These are phyloP conservation scores for Wickerhamiella galacta DNA, from an alignment of 805 yeast species.

Conservation along the genomic window DNA sequence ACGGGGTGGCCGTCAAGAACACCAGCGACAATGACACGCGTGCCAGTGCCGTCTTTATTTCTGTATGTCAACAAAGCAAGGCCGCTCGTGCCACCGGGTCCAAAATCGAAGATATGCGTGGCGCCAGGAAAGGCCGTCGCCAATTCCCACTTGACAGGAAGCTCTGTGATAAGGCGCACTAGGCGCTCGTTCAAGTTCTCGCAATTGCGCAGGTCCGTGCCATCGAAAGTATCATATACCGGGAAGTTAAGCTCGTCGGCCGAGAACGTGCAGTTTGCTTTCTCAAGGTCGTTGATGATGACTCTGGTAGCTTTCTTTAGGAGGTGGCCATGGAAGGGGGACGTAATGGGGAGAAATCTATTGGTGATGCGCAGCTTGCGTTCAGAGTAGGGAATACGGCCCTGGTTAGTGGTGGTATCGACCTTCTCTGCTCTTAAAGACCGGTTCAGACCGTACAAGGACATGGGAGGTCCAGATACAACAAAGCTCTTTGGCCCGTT, in stretches of 20 bases:
- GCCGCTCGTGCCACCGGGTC: constrained; percentile 98
- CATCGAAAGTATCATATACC: constrained; percentile 78
- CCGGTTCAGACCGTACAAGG: constrained; percentile 86
- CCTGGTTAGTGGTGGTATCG: constrained; percentile 83
- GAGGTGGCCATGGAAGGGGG: constrained; percentile 92
- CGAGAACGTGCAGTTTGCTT: constrained; percentile 40
- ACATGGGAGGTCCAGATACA: constrained; percentile 95
- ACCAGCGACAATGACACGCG: constrained; percentile 86
- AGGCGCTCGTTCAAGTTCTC: constrained; percentile 52
- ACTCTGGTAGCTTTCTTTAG: constrained; percentile 52
- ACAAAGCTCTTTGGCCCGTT: constrained; percentile 95
- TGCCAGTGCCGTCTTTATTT: constrained; percentile 97
- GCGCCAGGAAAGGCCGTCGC: constrained; percentile 60
- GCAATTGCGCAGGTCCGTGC: constrained; percentile 50
- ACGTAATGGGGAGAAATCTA: constrained; percentile 84
- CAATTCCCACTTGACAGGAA: constrained; percentile 87
- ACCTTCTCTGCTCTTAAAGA: constrained; percentile 89
- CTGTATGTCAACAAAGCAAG: constrained; percentile 90
- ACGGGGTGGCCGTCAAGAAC: constrained; percentile 49
- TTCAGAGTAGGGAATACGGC: constrained; percentile 84
- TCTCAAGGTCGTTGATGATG: constrained; percentile 48
- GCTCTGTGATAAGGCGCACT: constrained; percentile 65
- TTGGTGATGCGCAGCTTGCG: constrained; percentile 86
- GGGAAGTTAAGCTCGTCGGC: constrained; percentile 54
- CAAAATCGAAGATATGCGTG: constrained; percentile 88